Conservation (phyloP, 1,139 yeast species). For the Suhomyces terraborum region DNA sequence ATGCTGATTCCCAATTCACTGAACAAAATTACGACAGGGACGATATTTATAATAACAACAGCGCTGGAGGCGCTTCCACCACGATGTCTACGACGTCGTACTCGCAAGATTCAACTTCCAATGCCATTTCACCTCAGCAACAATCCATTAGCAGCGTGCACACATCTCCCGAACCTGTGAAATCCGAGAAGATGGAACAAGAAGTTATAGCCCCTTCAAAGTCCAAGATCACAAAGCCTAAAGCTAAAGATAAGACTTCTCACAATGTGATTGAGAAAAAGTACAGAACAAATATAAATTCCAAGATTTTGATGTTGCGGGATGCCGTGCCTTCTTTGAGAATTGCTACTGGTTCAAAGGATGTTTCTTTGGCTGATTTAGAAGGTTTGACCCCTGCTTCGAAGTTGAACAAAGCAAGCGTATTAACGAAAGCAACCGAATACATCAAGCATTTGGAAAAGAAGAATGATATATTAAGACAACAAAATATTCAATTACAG, state of each 20-base stretch:
- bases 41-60: slow-evolving; percentile 4
- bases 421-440: slow-evolving; percentile 85
- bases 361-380: slow-evolving; percentile 50
- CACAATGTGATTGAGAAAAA: slow-evolving; percentile 81
- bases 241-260: slow-evolving; percentile 59
- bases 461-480: slow-evolving; percentile 58
- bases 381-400: slow-evolving; percentile 90
- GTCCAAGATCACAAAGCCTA: slow-evolving; percentile 37
- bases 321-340: slow-evolving; percentile 74
- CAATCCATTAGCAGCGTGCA: slow-evolving; percentile 33
- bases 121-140: slow-evolving; percentile 32
- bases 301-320: slow-evolving; percentile 67
- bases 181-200: slow-evolving; percentile 9
- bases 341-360: slow-evolving; percentile 46
- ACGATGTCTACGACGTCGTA: slow-evolving; percentile 21
- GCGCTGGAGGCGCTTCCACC: slow-evolving; percentile 7
- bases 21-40: slow-evolving; percentile 1
- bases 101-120: slow-evolving; percentile 24
- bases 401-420: slow-evolving; percentile 86
- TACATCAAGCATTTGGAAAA: slow-evolving; percentile 80
- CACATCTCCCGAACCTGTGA: slow-evolving; percentile 36
- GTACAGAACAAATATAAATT: slow-evolving; percentile 74
- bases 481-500: slow-evolving; percentile 57
- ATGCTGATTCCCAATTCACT: not conserved
- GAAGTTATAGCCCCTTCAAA: slow-evolving; percentile 7